Evolutionary conservation across 345 rosid genomes (phyloP).

Genomic region (Streptanthus diversifolius): DNA sequence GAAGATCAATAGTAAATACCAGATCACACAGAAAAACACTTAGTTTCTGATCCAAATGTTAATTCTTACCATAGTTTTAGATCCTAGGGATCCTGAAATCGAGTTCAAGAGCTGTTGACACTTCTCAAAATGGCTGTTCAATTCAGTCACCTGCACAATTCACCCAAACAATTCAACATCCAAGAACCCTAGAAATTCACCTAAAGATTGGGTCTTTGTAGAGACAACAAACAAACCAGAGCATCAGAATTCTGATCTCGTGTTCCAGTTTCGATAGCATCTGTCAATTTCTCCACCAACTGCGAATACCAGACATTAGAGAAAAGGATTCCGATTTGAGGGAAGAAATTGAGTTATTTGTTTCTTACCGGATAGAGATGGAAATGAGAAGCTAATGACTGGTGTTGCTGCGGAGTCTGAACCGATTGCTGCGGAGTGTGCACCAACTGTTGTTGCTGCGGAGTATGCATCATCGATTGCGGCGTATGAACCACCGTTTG

Average conservation of each 20-base stretch:
- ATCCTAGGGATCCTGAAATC: slow-evolving; percentile 58
- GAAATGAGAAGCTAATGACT: slow-evolving; percentile 86
- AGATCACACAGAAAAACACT: not conserved
- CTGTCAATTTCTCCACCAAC: slow-evolving; percentile 70
- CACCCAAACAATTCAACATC: not conserved
- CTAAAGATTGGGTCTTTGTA: not conserved
- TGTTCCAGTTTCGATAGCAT: slow-evolving; percentile 64
- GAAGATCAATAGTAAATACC: not conserved
- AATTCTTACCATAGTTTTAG: slow-evolving; percentile 61
- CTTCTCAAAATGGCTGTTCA: slow-evolving; percentile 78
- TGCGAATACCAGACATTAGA: slow-evolving; percentile 8
- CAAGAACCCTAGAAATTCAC: slow-evolving; percentile 3
- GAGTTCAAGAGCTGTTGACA: slow-evolving; percentile 87
- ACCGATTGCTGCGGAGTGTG: slow-evolving; percentile 39
- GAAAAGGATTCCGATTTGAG: not conserved
- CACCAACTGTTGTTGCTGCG: slow-evolving; percentile 34
- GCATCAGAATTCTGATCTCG: slow-evolving; percentile 81
- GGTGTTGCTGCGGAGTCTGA: slow-evolving; percentile 51
- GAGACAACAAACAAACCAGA: slow-evolving; percentile 39
- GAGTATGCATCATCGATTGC: slow-evolving; percentile 32
- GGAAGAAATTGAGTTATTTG: not conserved
- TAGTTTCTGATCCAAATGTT: too few relatives aligned
- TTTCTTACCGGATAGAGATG: slow-evolving; percentile 60
- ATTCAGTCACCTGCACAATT: slow-evolving; percentile 49
- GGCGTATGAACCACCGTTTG: slow-evolving; percentile 27